A percentile compares a stretch with the other conserved stretches of the same genome.
phyloP scores from a whole-genome alignment of 208 protist species.

The Porcisia hertigi region DNA sequence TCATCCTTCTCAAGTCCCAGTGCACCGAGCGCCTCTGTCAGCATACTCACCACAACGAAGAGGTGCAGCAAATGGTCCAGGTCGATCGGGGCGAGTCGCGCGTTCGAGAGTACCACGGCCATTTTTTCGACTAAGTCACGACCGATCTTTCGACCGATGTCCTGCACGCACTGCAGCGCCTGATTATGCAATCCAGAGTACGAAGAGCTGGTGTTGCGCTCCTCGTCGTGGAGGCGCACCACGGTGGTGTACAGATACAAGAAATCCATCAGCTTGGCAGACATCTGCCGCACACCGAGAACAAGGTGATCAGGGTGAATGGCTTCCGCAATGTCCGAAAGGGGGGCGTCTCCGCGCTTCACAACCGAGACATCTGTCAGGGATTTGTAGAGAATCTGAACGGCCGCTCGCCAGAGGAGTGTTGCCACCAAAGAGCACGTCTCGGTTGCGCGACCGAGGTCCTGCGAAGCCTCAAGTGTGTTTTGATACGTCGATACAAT shows the following conservation, averaged over 20 bases:
- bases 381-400: conserved; percentile 71
- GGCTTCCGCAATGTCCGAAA: conserved; percentile 68
- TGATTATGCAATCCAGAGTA: conserved; percentile 48
- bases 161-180: conserved; percentile 41
- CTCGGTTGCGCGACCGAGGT: conserved; percentile 31
- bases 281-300: conserved; percentile 73
- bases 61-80: conserved; percentile 76
- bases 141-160: conserved; percentile 61
- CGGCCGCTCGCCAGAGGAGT: conserved; percentile 67
- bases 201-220: conserved; percentile 30
- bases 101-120: conserved; percentile 45
- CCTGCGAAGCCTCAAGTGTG: conserved; percentile 53
- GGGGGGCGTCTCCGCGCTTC: conserved; percentile 59
- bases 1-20: conserved; percentile 57
- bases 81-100: conserved; percentile 46
- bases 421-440: conserved; percentile 50
- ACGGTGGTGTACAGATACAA: conserved; percentile 70
- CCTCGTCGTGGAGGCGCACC: conserved; percentile 58
- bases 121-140: conserved; percentile 80
- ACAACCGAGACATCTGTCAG: conserved; percentile 75
- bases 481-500: conserved; percentile 71
- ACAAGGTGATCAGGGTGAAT: conserved; percentile 80
- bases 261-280: conserved; percentile 77
- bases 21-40: conserved; percentile 52
- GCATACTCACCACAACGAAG: conserved; percentile 77